These are phyloP conservation scores for Aristolochia fimbriata DNA, from an alignment of 164 flowering plant species.

Conservation along the genomic window DNA sequence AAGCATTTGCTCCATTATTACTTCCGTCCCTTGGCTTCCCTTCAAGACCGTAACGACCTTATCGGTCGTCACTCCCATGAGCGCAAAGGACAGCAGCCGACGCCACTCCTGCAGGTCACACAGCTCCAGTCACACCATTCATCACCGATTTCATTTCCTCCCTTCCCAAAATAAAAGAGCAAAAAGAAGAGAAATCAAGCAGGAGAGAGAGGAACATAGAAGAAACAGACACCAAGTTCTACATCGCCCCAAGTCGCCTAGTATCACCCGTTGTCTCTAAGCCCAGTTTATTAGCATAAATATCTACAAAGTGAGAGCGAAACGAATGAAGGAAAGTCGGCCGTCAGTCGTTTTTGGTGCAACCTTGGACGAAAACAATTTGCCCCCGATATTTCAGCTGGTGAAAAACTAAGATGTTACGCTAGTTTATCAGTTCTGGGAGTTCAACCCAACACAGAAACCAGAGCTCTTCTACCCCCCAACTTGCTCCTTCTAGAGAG, in stretches of 20 bases:
- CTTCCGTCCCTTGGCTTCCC: constrained; percentile 2
- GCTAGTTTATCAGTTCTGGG: too few species aligned
- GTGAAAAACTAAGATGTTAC: too few species aligned
- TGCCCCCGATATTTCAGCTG: too few species aligned
- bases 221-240: background rate
- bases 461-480: too few species aligned
- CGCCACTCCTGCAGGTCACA: background rate
- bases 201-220: too few species aligned
- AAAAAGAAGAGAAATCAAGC: too few species aligned
- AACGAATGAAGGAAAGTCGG: background rate
- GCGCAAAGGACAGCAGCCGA: constrained; percentile 3
- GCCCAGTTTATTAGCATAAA: background rate
- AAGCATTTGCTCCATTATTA: background rate
- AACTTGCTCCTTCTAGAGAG: too few species aligned
- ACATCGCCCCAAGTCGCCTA: background rate
- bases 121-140: background rate
- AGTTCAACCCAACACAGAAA: too few species aligned
- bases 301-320: background rate
- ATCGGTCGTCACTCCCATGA: constrained; percentile 37
- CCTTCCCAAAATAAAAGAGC: too few species aligned
- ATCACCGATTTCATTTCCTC: too few species aligned
- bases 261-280: background rate
- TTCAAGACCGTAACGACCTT: background rate
- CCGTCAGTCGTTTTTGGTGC: constrained; percentile 1
- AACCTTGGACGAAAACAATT: background rate